Base-by-base conservation (phyloP, 2,329 filamentous ascomycete species). In the Botrytis pseudocinerea region DNA sequence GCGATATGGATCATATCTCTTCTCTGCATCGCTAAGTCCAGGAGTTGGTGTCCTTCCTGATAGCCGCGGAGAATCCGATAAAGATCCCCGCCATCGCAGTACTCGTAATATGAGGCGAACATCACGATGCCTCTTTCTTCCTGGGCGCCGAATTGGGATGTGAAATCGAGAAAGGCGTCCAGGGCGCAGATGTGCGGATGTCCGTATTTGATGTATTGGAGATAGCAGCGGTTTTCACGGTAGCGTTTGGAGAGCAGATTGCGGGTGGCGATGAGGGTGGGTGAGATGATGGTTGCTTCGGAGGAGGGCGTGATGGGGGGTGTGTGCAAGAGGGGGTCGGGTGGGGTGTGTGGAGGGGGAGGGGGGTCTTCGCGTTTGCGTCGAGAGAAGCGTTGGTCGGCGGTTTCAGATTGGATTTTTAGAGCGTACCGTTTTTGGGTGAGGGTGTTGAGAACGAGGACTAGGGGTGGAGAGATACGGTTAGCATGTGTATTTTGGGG, bases 121-220 rank as follows among this genome's bases (percentile, higher is more conserved):
- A 66, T 66, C 0, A 62, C 60, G 2, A n/a, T 12, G 0, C 46
- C 22, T n/a, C 22, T 7, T 18, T 16, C 14, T 22, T 51, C 12
- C 5, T 0, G 12, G 28, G 20, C 28, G 12, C 32, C 44, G 5
- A 51, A n/a, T 40, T 22, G 18, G 1, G 51, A n/a, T 1, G 51
- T 44, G 22, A 59, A 63, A 46, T 70, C 69, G 14, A 62, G n/a
- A 18, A 44, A 70, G 14, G 69, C 69, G 25, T 70, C 54, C 0
- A 62, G 32, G 4, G 40, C 51, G 42, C 69, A 70, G n/a, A 70
- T 35, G 16, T 70, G 32, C 5, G 69, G 69, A 28, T 70, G 69
- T 1, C 69, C 69, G 16, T 8, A 20, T 44, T 60, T 60, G 35
- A 69, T 44, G 28, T 69, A 69, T 44, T 38, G 66, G 4, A 69